Evolutionary conservation across 129 eudicot species (phyloP).

Genomic region (Flaveria sonorensis): DNA sequence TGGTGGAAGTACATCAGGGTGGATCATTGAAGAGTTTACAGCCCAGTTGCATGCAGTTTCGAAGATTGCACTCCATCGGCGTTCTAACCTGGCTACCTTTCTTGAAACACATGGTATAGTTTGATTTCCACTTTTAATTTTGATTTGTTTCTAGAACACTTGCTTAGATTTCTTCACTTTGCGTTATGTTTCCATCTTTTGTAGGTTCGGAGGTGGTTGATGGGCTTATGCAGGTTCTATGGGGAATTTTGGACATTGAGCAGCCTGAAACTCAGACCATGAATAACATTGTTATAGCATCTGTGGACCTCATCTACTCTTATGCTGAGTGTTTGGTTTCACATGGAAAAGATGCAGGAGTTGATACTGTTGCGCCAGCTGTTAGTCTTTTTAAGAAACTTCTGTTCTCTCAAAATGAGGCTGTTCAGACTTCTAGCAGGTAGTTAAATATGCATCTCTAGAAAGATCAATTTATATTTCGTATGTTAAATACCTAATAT

Average conservation of each 20-base stretch:
- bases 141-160: neutral
- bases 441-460: conserved; percentile 29
- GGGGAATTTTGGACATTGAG: conserved; percentile 98
- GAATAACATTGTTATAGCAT: conserved; percentile 87
- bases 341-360: conserved; percentile 65
- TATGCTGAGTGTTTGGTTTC: conserved; percentile 97
- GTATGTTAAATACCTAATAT: neutral
- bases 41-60: conserved; percentile 98
- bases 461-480: neutral
- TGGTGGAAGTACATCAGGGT: conserved; percentile 81
- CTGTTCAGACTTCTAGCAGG: conserved; percentile 99
- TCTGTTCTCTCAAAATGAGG: conserved; percentile 82
- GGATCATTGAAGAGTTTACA: conserved; percentile 95
- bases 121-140: neutral
- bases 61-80: conserved; percentile 85
- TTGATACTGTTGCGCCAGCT: conserved; percentile 82
- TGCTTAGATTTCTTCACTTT: conserved; percentile 19
- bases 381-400: conserved; percentile 78
- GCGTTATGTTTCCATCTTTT: conserved; percentile 6
- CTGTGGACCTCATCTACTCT: conserved; percentile 94
- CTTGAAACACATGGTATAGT: conserved; percentile 81
- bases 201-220: conserved; percentile 95
- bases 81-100: conserved; percentile 78
- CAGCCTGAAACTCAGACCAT: conserved; percentile 96
- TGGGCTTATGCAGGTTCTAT: conserved; percentile 95